Percentiles rank a stretch among this genome's conserved stretches.
Conservation (phyloP, 2,329 filamentous ascomycete species). For the Arthrobotrys pseudoclavata region DNA sequence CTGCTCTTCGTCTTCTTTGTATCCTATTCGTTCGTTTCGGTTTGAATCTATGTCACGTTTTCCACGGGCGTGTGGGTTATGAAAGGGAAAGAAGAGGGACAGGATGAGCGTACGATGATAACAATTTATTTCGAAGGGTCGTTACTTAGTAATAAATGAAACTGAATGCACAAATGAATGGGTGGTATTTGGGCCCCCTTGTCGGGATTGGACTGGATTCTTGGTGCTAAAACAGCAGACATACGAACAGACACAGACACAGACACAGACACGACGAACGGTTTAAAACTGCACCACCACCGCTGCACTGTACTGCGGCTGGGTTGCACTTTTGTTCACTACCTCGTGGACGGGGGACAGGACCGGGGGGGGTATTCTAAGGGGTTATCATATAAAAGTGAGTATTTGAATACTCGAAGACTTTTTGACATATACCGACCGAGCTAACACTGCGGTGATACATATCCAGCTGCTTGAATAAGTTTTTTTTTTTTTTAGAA, state of each 20-base stretch:
- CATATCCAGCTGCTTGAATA: slow-evolving; percentile 51
- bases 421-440: background rate
- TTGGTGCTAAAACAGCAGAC: slow-evolving; percentile 12
- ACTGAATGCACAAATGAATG: background rate
- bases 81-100: slow-evolving; percentile 8
- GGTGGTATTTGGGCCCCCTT: background rate
- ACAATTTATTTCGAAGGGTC: slow-evolving; percentile 35
- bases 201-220: slow-evolving; percentile 10
- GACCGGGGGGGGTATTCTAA: background rate
- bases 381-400: background rate
- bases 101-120: background rate
- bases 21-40: background rate
- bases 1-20: background rate
- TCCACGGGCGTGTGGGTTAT: slow-evolving; percentile 2
- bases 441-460: slow-evolving; percentile 21
- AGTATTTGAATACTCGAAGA: background rate
- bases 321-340: slow-evolving; percentile 37
- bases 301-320: slow-evolving; percentile 8
- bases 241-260: background rate
- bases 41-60: slow-evolving; percentile 21
- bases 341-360: background rate
- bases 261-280: background rate
- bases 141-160: slow-evolving; percentile 5
- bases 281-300: background rate
- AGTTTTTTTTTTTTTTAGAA: slow-evolving; percentile 27